These are phyloP conservation scores for Brassica balearica DNA, from an alignment of 441 rosid genomes.

Conservation along the genomic window DNA sequence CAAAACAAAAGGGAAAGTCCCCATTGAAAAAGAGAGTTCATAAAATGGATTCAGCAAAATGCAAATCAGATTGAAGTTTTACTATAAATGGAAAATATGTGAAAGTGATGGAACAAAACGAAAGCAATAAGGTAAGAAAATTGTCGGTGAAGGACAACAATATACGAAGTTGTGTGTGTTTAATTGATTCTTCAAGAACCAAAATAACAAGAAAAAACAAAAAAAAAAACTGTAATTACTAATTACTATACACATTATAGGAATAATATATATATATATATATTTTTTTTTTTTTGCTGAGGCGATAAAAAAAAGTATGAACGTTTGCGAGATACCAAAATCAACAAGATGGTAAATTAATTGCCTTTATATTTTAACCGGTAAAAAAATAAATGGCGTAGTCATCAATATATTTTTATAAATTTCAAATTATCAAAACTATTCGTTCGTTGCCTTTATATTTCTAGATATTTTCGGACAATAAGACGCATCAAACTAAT, in stretches of 20 bases:
- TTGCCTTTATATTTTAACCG: no score
- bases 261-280: neutral
- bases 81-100: conserved; percentile 35
- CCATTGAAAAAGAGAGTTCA: neutral
- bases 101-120: conserved; percentile 47
- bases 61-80: conserved; percentile 30
- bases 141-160: conserved; percentile 48
- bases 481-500: conserved; percentile 41
- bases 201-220: no score
- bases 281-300: neutral
- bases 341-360: no score
- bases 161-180: conserved; percentile 29
- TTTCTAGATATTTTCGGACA: conserved; percentile 21
- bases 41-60: conserved; percentile 12
- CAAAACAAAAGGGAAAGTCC: neutral
- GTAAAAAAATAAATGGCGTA: no score
- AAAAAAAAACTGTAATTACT: neutral
- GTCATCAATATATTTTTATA: no score
- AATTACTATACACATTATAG: neutral
- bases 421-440: no score
- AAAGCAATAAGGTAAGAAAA: conserved; percentile 40
- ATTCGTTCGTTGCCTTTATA: neutral
- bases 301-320: no score
- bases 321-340: no score
- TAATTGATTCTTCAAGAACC: conserved; percentile 19